Base-by-base conservation (phyloP, 768 basidiomycete genomes). In the Hydnum rufescens region DNA sequence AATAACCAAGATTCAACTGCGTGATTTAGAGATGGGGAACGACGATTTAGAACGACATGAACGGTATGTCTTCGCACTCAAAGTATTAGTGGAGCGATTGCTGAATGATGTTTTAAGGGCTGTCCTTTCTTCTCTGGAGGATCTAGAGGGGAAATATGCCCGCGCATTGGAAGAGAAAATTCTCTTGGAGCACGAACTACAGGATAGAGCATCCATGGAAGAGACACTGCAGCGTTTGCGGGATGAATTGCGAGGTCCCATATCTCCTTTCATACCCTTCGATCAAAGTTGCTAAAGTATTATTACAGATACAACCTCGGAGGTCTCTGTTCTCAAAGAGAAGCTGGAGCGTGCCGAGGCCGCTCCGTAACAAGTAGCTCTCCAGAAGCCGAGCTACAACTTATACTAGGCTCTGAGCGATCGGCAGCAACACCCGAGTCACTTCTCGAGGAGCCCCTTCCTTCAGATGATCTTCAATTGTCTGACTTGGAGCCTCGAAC, bases 1-100 rank as follows among this genome's bases (percentile, higher is more conserved):
- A 61, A 70, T 70, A 49, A 65, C 75, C 55, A 83, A 83, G 65
- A 68, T 82, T 22, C 78, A 82, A 61, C 67, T 89, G 18, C 76
- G 85, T 22, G 87, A 96, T 64, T 70, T 95, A 29, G 93, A 97
- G 67, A 83, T 97, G 77, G 93, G 93, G 46, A 96, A 95, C 61
- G 95, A 99, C 61, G 92, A 97, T 67, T 71, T 99, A 54, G 95
- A 97, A 63, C 74, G 90, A 57, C 92, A 83, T 64, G 93, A 96
- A 62, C 77, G 95, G 64, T 67, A 55, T 51, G 63, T 51, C n/a
- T 22, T 1, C 23, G 6, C 19, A 32, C 43, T 6, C n/a, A 1
- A 13, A 13, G 22, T 36, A 5, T 4, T 28, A 18, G 5, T 3
- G 4, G 8, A n/a, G 18, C 42, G 51, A 47, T 47, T 28, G 13